Evolutionary conservation across 495 filamentous ascomycete species (phyloP), one percentile per base, ranked within the genome.

Genomic region (Penicillium maclennaniae): DNA sequence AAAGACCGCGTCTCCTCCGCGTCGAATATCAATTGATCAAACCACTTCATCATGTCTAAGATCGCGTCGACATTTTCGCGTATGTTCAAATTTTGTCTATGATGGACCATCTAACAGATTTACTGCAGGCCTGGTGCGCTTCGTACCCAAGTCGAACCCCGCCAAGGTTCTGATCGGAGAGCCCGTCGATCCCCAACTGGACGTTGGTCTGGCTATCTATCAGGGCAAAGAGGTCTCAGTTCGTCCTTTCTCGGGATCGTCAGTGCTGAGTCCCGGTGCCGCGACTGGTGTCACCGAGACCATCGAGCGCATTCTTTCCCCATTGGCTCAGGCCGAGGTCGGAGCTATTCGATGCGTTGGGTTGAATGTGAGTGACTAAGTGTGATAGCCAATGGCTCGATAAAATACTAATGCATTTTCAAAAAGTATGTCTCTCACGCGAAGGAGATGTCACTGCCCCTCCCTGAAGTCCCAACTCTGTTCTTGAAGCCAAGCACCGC

Each of bases 401-500:
- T 40, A 2, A 5, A 4, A 21, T 26, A 8, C 40, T 60, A 25
- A 54, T 17, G n/a, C 25, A 4, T 25, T 4, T 27, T 40, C n/a
- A 2, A 14, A 41, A 34, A 84, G 80, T 93, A 93, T 65, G 80
- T 75, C 12, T 74, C 83, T 16, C 90, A 93, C 60, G 90, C 90
- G 2, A 80, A 80, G 54, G 90, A 93, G 78, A 80, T 85, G 59
- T 79, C 78, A 7, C 82, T 92, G 67, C 74, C 82, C 1, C 75
- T 92, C 51, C 89, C 90, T 2, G 78, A 83, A 53, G 83, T 83
- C 37, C 90, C 89, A 5, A 80, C 89, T 14, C 65, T 95, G 21
- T 93, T 93, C 69, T 87, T 89, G 63, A 95, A 95, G 70, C 89
- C 90, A 6, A 58, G 74, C 8, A 89, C 88, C 7, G 74, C 87